Percentiles rank a stretch among this genome's conserved stretches.
These are phyloP conservation scores for Didymella glomerata DNA, from an alignment of 2,329 filamentous ascomycete species.

Conservation along the genomic window DNA sequence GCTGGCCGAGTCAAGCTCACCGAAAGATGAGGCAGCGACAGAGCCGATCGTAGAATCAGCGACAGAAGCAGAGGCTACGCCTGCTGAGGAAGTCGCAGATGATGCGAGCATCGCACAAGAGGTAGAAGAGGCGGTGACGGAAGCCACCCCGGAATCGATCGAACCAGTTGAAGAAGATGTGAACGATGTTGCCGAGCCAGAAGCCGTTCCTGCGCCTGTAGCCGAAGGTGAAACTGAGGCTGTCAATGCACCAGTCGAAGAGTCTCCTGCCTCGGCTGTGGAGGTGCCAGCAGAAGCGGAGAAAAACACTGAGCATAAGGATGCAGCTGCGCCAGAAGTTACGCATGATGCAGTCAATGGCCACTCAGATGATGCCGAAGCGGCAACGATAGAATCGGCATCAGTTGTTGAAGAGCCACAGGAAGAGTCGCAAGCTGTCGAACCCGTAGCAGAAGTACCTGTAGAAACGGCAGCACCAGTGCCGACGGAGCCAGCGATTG, in stretches of 20 bases:
- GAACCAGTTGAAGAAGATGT: slow-evolving; percentile 7
- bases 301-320: slow-evolving; percentile 4
- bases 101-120: not conserved
- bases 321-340: not conserved
- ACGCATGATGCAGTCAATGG: not conserved
- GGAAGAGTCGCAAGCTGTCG: slow-evolving; percentile 2
- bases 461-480: not conserved
- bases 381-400: not conserved
- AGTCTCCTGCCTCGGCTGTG: not conserved
- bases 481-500: not conserved
- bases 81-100: not conserved
- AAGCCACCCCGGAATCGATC: slow-evolving; percentile 3
- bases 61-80: not conserved
- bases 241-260: slow-evolving; percentile 2
- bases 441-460: not conserved
- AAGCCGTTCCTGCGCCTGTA: slow-evolving; percentile 6
- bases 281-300: slow-evolving; percentile 11
- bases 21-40: slow-evolving; percentile 21
- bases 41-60: slow-evolving; percentile 7
- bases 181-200: slow-evolving; percentile 2
- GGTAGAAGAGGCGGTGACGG: slow-evolving; percentile 7
- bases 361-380: not conserved
- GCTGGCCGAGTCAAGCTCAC: slow-evolving; percentile 4
- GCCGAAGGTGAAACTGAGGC: slow-evolving; percentile 11
- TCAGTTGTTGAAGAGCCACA: not conserved